phyloP scores from a whole-genome alignment of 1,284 basidiomycete genomes.

The Malassezia psittaci region DNA sequence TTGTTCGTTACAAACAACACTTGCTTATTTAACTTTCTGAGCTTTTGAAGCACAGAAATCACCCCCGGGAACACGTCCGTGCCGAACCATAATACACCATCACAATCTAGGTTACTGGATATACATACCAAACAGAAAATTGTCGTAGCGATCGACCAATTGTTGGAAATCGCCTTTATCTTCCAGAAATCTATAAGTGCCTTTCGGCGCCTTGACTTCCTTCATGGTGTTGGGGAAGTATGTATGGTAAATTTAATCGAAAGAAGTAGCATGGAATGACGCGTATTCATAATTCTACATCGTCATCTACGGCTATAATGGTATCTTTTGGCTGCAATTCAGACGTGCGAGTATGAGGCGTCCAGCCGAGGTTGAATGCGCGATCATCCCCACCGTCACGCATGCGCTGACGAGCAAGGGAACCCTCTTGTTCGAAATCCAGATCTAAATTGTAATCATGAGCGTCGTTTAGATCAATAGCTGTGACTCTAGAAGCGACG shows the following conservation, averaged over 20 bases:
- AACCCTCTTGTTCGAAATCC: conserved; percentile 42
- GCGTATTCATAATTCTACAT: conserved; percentile 5
- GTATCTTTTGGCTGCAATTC: conserved; percentile 2
- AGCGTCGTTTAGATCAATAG: conserved; percentile 36
- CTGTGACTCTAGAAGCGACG: conserved; percentile 29
- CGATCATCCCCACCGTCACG: conserved; percentile 34
- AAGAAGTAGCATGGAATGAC: too few relatives aligned
- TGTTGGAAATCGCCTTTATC: conserved; percentile 21
- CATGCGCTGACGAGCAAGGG: conserved; percentile 39
- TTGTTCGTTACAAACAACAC: conserved; percentile 96
- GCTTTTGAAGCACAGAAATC: conserved; percentile 49
- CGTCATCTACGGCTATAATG: conserved; percentile 16
- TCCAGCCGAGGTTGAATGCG: conserved; percentile 11
- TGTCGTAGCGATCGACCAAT: conserved; percentile 37
- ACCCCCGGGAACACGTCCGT: conserved; percentile 50
- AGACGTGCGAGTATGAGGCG: background rate
- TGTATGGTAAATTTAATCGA: background rate
- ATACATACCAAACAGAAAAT: conserved; percentile 33
- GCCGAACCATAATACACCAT: conserved; percentile 77
- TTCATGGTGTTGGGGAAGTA: conserved; percentile 2
- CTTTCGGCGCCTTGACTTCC: background rate
- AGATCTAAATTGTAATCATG: conserved; percentile 36
- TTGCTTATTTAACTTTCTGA: conserved; percentile 60
- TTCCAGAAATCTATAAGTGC: conserved; percentile 25
- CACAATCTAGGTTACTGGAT: conserved; percentile 59